Base-by-base conservation (phyloP, 2,329 filamentous ascomycete species). In the Fusarium chuoi region DNA sequence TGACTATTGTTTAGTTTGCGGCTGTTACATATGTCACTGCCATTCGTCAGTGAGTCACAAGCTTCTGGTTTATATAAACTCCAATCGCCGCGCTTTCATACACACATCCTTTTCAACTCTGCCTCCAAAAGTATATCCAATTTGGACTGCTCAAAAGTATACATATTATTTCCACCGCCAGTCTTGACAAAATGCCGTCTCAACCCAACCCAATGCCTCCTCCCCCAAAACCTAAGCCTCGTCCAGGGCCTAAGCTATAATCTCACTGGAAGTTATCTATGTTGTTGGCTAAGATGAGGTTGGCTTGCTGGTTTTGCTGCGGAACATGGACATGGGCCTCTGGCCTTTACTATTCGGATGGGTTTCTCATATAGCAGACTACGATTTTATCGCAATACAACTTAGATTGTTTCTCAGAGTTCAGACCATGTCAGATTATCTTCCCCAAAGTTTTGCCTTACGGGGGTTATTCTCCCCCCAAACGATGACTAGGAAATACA, bases 261-360 rank as follows among this genome's bases (percentile, higher is more conserved):
- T 14, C 10, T 11, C 6, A 14, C 4, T 9, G 7, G 20, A 14
- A 5, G 0, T 15, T 10, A 18, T 18, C 14, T 8, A 12, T 6
- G 1, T 12, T 44, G 17, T n/a, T 24, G 6, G 6, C 14, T 8
- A 24, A 24, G 1, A 10, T 11, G 14, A 9, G 14, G 2, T 11
- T 7, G 0, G 9, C 8, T 7, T 5, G 6, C 8, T 5, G 13
- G 10, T 18, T 5, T n/a, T 11, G 3, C 0, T 33, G 2, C 18
- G 3, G 22, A 24, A 6, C 18, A 13, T 5, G 3, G 15, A 14
- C 1, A 1, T 3, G 5, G 5, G 14, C 20, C 7, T 33, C 15
- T 13, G 20, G 3, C 6, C 2, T 0, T 6, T 9, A 12, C 14
- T 6, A 17, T 0, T 3, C 13, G n/a, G 0, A 24, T 10, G 5